Evolutionary conservation across 2,329 filamentous ascomycete species (phyloP), one percentile per base, ranked within the genome.

Genomic region (Byssochlamys sp.): DNA sequence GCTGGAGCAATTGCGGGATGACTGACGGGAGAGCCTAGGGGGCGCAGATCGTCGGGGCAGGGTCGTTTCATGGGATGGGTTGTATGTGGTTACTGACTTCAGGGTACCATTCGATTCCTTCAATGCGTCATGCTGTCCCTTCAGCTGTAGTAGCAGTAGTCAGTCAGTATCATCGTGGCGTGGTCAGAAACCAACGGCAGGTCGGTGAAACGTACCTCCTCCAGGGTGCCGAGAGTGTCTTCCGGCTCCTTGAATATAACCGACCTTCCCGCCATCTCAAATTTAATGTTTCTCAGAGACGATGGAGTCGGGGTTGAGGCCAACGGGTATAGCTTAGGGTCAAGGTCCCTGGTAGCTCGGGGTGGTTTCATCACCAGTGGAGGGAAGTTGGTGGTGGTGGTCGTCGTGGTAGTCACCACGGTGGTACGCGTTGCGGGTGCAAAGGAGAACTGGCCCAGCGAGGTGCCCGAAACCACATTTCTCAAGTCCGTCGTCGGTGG

Each of bases 281-380:
- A 91, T 48, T 83, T 85, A 69, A 97, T 88, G 57, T 85, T 85
- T 61, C 85, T 84, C 59, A 99, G 78, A 55, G 88, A 86, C 14
- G 85, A 82, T 1, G 94, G 94, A 1, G 91, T 95, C 1, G 90
- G 87, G 54, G 89, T 86, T 61, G 83, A 81, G 39, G 92, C 92
- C 29, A 99, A 79, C 45, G 94, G 94, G 71, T 95, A 99, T 66
- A 94, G 85, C 71, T 95, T 95, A 12, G 87, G 81, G 72, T 97
- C 91, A 58, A 96, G 83, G 56, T 86, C 81, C 59, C 82, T 78
- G 33, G 91, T 80, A 55, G 85, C 83, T 55, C 84, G 83, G 26
- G 90, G 87, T 59, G 89, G 83, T 62, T 84, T 85, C 63, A 96
- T 84, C 57, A 89, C 80, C 58, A 96, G 79, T n/a, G 90, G 90